Conservation (phyloP, 1,139 yeast genomes). For the Candida sp. region DNA sequence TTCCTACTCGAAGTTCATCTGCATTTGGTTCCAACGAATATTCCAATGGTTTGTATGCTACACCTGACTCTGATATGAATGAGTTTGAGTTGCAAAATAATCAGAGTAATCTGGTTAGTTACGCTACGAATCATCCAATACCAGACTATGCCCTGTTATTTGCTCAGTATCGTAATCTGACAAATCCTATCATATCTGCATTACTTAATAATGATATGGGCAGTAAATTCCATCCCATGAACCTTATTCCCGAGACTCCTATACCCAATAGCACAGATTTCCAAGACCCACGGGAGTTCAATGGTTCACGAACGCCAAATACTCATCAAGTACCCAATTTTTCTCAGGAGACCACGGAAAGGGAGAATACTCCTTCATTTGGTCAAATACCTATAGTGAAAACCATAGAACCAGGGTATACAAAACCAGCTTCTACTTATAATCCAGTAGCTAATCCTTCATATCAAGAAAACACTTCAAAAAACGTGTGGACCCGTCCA, state of each 20-base stretch:
- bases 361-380: too few relatives aligned
- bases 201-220: neutral
- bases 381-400: too few relatives aligned
- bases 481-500: neutral
- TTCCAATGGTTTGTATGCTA: neutral
- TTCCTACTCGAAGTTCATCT: too few relatives aligned
- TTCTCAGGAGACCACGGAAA: too few relatives aligned
- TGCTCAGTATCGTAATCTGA: neutral
- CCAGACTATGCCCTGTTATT: neutral
- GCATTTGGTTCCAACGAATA: too few relatives aligned
- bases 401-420: neutral
- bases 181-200: neutral
- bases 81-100: neutral
- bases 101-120: neutral
- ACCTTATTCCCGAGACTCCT: neutral
- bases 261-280: neutral
- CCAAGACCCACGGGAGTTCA: neutral
- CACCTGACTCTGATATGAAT: neutral
- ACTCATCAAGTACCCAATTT: neutral
- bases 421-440: neutral
- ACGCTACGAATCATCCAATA: neutral
- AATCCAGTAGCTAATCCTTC: neutral
- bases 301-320: neutral
- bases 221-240: neutral
- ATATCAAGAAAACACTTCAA: neutral